These are phyloP conservation scores for Pyracantha coccinea DNA, from an alignment of 331 rosid genomes.

Conservation along the genomic window DNA sequence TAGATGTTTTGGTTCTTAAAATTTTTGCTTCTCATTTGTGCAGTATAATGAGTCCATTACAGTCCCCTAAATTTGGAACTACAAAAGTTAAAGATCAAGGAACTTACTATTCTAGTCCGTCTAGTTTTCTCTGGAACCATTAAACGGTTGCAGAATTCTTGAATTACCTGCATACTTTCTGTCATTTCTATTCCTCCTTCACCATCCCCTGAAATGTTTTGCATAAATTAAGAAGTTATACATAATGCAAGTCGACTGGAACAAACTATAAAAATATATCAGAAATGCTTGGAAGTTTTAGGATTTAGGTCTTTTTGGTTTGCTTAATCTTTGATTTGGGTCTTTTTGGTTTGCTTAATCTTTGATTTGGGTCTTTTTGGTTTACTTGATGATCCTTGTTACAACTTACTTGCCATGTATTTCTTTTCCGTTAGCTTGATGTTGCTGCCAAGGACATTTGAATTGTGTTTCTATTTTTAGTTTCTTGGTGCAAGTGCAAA, in stretches of 20 bases:
- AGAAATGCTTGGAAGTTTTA: neutral
- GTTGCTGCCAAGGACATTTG: too few relatives aligned
- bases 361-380: too few relatives aligned
- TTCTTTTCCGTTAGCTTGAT: too few relatives aligned
- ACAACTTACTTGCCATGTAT: too few relatives aligned
- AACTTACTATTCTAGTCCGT: slow-evolving; percentile 72
- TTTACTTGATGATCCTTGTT: too few relatives aligned
- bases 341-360: too few relatives aligned
- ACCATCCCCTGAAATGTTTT: slow-evolving; percentile 65
- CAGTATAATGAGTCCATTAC: neutral
- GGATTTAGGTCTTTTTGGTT: too few relatives aligned
- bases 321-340: too few relatives aligned
- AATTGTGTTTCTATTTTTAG: too few relatives aligned
- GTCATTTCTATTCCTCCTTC: slow-evolving; percentile 99
- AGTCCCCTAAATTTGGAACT: neutral
- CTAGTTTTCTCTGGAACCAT: slow-evolving; percentile 52
- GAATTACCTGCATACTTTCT: slow-evolving; percentile 82
- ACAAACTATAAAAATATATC: neutral
- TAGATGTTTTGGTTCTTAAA: neutral
- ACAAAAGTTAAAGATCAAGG: slow-evolving; percentile 6
- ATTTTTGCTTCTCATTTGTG: neutral
- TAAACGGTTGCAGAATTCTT: slow-evolving; percentile 60
- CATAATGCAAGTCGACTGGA: neutral
- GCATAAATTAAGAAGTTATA: neutral
- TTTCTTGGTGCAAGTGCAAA: too few relatives aligned